phyloP scores from a whole-genome alignment of 441 rosid species.

The Arabidopsis lyrata region DNA sequence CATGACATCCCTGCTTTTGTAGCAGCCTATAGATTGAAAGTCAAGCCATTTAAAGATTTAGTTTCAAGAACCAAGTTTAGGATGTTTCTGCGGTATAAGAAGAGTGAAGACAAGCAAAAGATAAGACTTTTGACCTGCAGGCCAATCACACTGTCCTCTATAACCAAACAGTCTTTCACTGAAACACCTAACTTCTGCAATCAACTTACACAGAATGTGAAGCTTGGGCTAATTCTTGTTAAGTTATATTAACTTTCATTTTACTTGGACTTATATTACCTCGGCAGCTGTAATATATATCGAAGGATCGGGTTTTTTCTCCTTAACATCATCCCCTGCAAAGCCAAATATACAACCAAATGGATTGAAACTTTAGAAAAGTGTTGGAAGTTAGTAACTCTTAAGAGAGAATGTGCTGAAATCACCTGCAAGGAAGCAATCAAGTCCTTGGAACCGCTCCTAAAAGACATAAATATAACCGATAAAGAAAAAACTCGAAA shows the following conservation, averaged over 20 bases:
- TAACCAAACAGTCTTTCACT: constrained; percentile 77
- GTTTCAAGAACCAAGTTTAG: constrained; percentile 16
- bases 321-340: constrained; percentile 94
- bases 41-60: not conserved
- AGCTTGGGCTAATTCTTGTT: not conserved
- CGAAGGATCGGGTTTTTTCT: constrained; percentile 91
- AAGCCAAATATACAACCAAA: constrained; percentile 28
- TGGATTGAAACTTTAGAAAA: constrained; percentile 3
- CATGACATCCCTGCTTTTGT: constrained; percentile 89
- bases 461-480: constrained; percentile 39
- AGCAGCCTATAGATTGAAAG: constrained; percentile 64
- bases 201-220: not conserved
- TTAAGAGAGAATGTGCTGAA: constrained; percentile 2
- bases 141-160: constrained; percentile 95
- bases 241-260: not conserved
- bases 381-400: constrained; percentile 8
- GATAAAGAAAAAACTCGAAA: not conserved
- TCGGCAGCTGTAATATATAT: constrained; percentile 81
- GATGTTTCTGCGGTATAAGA: constrained; percentile 1
- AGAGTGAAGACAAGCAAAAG: not conserved
- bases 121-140: constrained; percentile 56
- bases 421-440: constrained; percentile 99
- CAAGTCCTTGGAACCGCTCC: constrained; percentile 88
- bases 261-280: constrained; percentile 47
- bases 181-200: constrained; percentile 80